Percentiles rank a stretch among this genome's conserved stretches.
Evolutionary conservation across 2,329 filamentous ascomycete genomes (phyloP).

Genomic region (Aureobasidium pullulans): DNA sequence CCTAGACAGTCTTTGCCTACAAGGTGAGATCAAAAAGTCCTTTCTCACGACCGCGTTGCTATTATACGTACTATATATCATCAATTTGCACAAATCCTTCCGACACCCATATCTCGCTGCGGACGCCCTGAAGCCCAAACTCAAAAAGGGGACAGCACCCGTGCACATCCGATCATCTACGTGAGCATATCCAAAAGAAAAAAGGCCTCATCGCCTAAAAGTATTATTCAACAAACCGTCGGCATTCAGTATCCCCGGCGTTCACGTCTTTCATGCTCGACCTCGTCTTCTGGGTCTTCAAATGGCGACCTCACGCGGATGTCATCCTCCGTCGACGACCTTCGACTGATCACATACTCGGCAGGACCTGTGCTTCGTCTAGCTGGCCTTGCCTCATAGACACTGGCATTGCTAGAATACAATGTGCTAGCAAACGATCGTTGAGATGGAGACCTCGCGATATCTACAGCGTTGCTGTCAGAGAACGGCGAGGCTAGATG

Average conservation of each 20-base stretch:
- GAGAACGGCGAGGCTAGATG: constrained; percentile 3
- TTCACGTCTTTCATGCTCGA: neutral
- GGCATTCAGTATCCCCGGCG: neutral
- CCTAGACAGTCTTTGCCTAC: neutral
- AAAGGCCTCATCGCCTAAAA: neutral
- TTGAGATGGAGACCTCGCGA: neutral
- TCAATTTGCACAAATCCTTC: neutral
- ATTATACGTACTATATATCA: constrained; percentile 8
- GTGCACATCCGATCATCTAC: neutral
- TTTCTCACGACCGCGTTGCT: neutral
- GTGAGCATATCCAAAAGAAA: neutral
- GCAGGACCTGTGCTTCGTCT: constrained; percentile 6
- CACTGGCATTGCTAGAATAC: constrained; percentile 13
- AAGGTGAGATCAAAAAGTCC: neutral
- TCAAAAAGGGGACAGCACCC: no score
- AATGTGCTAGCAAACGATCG: constrained; percentile 8
- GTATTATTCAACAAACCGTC: no score
- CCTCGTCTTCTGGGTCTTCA: neutral
- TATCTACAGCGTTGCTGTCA: neutral
- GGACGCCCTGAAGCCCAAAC: neutral
- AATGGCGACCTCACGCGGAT: neutral
- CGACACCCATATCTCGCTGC: neutral
- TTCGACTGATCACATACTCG: neutral
- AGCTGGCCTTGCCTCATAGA: constrained; percentile 9
- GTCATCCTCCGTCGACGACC: neutral